Conservation (phyloP, 139 green algal genomes). For the Pedinophyceae sp. region DNA sequence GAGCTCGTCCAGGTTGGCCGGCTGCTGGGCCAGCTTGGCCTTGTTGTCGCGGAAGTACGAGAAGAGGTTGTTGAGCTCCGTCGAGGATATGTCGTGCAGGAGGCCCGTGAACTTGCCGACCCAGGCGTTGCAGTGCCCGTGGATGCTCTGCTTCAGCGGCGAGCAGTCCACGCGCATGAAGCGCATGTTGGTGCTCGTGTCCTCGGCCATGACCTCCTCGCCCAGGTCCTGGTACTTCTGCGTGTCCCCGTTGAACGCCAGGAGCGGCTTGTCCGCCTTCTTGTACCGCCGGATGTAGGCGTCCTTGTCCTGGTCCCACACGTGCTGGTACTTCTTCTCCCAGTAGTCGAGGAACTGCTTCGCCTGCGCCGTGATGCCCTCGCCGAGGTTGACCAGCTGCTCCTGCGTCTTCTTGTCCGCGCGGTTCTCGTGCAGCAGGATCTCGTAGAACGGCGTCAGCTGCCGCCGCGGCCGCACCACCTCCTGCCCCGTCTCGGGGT, state of each 20-base stretch:
- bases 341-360: constrained; percentile 53
- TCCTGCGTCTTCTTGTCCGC: constrained; percentile 56
- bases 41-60: constrained; percentile 19
- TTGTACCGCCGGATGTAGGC: constrained; percentile 70
- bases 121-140: constrained; percentile 64
- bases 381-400: constrained; percentile 57
- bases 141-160: constrained; percentile 61
- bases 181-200: constrained; percentile 55
- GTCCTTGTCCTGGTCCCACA: constrained; percentile 79
- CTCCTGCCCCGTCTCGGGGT: neutral
- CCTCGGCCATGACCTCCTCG: constrained; percentile 59
- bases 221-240: constrained; percentile 41
- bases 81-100: constrained; percentile 5
- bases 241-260: constrained; percentile 62
- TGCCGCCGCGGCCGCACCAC: neutral
- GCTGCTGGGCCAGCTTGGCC: constrained; percentile 10
- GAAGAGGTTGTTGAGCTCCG: constrained; percentile 12
- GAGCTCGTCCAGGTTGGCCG: constrained; percentile 46
- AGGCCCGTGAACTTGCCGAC: constrained; percentile 39
- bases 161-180: constrained; percentile 81
- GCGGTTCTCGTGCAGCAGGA: constrained; percentile 33
- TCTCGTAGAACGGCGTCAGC: constrained; percentile 13
- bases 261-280: constrained; percentile 64
- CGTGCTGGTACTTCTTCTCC: constrained; percentile 81
- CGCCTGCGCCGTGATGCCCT: constrained; percentile 47